Evolutionary conservation across 2,329 filamentous ascomycete species (phyloP).

Genomic region (Fusarium fracticaudum): DNA sequence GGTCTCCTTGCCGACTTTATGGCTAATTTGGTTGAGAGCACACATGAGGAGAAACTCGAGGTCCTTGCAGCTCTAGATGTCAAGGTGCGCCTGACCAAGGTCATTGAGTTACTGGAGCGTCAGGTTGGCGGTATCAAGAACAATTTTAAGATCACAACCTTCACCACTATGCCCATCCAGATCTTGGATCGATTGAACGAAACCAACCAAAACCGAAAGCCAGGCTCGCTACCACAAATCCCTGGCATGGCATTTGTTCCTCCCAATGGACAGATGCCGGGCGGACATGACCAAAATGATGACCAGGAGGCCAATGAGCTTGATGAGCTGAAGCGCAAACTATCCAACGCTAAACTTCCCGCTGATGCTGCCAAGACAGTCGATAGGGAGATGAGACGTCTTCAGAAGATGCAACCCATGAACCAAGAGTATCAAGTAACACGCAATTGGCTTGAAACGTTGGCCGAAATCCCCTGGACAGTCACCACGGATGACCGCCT

Average conservation of each 20-base stretch:
- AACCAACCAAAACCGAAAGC: conserved; percentile 47
- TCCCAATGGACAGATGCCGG: conserved; percentile 49
- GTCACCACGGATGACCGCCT: conserved; percentile 86
- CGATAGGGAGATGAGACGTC: conserved; percentile 83
- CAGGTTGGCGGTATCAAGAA: conserved; percentile 87
- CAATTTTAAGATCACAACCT: conserved; percentile 84
- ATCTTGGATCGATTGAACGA: conserved; percentile 64
- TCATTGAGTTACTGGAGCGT: conserved; percentile 83
- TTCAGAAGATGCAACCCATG: conserved; percentile 95
- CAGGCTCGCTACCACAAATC: conserved; percentile 51
- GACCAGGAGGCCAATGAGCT: conserved; percentile 90
- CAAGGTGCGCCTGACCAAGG: conserved; percentile 79
- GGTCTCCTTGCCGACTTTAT: conserved; percentile 94
- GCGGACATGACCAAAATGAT: conserved; percentile 64
- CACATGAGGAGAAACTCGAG: conserved; percentile 89
- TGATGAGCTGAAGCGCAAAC: conserved; percentile 88
- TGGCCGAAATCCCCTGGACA: conserved; percentile 94
- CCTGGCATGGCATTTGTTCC: conserved; percentile 50
- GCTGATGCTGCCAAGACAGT: conserved; percentile 91
- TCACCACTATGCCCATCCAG: conserved; percentile 73
- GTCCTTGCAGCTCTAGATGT: conserved; percentile 84
- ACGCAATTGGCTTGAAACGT: conserved; percentile 90
- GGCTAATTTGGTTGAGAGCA: conserved; percentile 88
- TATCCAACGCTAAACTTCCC: conserved; percentile 82
- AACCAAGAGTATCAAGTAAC: conserved; percentile 97